Evolutionary conservation across 371 early-diverging fungal species (phyloP).

Genomic region (Dichotomocladium elegans): DNA sequence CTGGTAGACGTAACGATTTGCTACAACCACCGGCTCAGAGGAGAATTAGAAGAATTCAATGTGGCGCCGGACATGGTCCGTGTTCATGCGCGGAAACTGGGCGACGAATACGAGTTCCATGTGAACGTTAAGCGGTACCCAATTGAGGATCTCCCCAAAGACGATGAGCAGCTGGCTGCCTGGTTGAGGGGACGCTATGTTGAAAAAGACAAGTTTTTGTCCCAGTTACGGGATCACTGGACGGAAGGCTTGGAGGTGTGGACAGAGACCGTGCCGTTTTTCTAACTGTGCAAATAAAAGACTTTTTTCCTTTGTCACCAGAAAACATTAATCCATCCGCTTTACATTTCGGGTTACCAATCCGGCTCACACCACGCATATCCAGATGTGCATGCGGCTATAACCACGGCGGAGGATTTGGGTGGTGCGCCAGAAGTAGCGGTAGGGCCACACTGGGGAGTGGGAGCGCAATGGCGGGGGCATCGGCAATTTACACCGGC

Average conservation of each 20-base stretch:
- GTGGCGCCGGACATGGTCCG: conserved; percentile 60
- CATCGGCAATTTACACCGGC: no score
- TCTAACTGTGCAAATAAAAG: background rate
- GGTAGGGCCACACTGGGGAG: no score
- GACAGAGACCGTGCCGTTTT: background rate
- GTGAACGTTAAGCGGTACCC: conserved; percentile 58
- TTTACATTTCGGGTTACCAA: no score
- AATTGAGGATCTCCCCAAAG: conserved; percentile 56
- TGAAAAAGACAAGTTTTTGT: conserved; percentile 62
- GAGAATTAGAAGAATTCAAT: conserved; percentile 26
- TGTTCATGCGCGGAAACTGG: conserved; percentile 49
- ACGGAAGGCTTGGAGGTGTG: conserved; percentile 38
- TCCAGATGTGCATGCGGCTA: no score
- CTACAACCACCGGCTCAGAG: conserved; percentile 38
- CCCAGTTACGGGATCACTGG: conserved; percentile 48
- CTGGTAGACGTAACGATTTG: conserved; percentile 62
- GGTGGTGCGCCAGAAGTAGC: no score
- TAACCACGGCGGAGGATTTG: no score
- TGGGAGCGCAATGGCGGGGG: no score
- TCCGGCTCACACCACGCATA: no score
- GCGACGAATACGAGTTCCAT: conserved; percentile 66
- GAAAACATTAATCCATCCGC: background rate
- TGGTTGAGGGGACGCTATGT: conserved; percentile 64
- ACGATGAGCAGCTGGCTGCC: conserved; percentile 49
- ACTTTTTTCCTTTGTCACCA: background rate